Conservation (phyloP, 2,329 filamentous ascomycete genomes). For the Fusarium denticulatum region DNA sequence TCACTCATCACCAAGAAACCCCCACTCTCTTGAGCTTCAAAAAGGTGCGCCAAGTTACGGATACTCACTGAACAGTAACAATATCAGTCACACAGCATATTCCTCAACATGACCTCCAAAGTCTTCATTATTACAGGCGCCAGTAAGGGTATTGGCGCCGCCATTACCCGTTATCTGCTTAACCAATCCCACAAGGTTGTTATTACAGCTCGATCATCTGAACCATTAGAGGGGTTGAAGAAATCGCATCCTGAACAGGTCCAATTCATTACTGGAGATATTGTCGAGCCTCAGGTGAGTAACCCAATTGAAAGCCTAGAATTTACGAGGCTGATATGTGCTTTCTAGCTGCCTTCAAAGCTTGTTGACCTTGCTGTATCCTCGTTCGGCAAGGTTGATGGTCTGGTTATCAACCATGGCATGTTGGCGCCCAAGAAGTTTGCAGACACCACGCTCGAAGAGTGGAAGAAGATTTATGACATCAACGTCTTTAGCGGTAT, state of each 20-base stretch:
- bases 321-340: neutral
- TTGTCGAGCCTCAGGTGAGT: constrained; percentile 56
- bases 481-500: constrained; percentile 89
- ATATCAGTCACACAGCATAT: neutral
- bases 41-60: constrained; percentile 9
- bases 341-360: constrained; percentile 62
- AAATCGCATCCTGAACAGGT: constrained; percentile 60
- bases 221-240: constrained; percentile 61
- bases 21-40: constrained; percentile 22
- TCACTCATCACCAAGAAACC: neutral
- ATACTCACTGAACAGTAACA: neutral
- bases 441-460: constrained; percentile 71
- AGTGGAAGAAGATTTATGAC: constrained; percentile 81
- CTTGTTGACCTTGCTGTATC: constrained; percentile 72
- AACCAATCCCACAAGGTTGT: constrained; percentile 66
- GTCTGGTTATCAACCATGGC: constrained; percentile 89
- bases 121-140: constrained; percentile 76
- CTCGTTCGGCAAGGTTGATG: constrained; percentile 79
- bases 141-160: constrained; percentile 70
- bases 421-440: constrained; percentile 80
- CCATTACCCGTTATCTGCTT: constrained; percentile 63
- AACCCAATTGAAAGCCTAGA: too few species aligned
- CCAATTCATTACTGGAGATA: constrained; percentile 65
- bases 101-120: constrained; percentile 61
- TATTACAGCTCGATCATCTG: constrained; percentile 64